These are phyloP conservation scores for Fomitopsis palustris DNA, from an alignment of 1,284 basidiomycete species.

Conservation along the genomic window DNA sequence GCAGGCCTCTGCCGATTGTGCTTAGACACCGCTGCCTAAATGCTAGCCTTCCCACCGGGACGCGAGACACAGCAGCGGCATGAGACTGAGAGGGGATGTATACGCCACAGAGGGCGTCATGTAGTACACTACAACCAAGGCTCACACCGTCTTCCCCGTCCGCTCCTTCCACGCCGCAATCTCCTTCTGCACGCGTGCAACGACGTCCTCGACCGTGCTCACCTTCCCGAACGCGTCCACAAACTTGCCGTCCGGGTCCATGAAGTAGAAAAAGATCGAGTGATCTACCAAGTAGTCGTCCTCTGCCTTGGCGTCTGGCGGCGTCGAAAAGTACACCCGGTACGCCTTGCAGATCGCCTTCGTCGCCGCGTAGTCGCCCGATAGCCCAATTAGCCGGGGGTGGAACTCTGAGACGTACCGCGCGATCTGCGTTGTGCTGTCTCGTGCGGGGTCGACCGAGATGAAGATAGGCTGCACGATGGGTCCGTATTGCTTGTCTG, in stretches of 20 bases:
- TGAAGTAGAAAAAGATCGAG: constrained; percentile 96
- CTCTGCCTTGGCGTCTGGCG: constrained; percentile 81
- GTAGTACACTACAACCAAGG: background rate
- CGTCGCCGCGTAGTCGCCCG: constrained; percentile 82
- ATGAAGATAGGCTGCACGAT: constrained; percentile 88
- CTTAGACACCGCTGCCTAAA: background rate
- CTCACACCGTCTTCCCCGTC: constrained; percentile 32
- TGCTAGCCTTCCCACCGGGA: background rate
- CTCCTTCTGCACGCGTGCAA: constrained; percentile 55
- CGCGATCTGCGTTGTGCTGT: constrained; percentile 62
- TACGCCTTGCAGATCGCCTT: constrained; percentile 93
- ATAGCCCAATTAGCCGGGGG: constrained; percentile 84
- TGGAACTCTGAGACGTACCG: constrained; percentile 84
- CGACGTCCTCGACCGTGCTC: constrained; percentile 69
- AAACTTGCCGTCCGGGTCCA: constrained; percentile 94
- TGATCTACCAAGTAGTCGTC: constrained; percentile 97
- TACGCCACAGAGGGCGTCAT: background rate
- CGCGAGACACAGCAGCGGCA: background rate
- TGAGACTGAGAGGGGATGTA: background rate
- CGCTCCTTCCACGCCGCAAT: constrained; percentile 52
- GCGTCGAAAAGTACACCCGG: constrained; percentile 98
- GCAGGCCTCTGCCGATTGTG: constrained; percentile 4
- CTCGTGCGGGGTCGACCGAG: constrained; percentile 94
- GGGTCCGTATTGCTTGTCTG: constrained; percentile 66
- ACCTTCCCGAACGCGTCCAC: constrained; percentile 96